phyloP scores from a whole-genome alignment of 495 filamentous ascomycete species.

The Tetracladium setigerum region DNA sequence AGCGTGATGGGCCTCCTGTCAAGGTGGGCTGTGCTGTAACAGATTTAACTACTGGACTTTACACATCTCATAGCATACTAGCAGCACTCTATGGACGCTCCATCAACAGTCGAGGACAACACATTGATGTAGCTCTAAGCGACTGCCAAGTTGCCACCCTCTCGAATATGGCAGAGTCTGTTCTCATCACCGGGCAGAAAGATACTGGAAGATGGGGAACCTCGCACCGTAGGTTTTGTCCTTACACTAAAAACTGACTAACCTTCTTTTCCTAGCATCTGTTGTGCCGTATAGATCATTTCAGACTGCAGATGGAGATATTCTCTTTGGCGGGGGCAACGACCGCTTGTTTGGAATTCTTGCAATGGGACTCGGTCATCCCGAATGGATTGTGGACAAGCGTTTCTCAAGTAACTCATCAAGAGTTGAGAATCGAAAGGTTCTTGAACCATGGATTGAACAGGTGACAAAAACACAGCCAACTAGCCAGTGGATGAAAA shows the following conservation, averaged over 20 bases:
- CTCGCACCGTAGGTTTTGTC: slow-evolving; percentile 59
- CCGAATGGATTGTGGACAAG: slow-evolving; percentile 69
- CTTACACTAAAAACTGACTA: not conserved
- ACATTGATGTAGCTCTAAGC: slow-evolving; percentile 81
- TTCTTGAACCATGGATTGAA: slow-evolving; percentile 71
- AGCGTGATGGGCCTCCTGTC: slow-evolving; percentile 79
- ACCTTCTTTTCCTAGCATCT: slow-evolving; percentile 38
- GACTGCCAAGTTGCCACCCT: slow-evolving; percentile 91
- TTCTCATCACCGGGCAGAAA: slow-evolving; percentile 74
- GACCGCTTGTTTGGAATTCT: slow-evolving; percentile 80
- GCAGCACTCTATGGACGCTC: slow-evolving; percentile 69
- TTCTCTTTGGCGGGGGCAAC: slow-evolving; percentile 88
- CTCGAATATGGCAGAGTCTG: slow-evolving; percentile 85
- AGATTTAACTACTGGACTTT: slow-evolving; percentile 86
- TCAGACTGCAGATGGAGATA: slow-evolving; percentile 78
- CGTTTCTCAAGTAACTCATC: slow-evolving; percentile 72
- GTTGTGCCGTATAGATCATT: slow-evolving; percentile 92
- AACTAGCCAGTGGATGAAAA: slow-evolving; percentile 79
- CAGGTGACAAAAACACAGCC: slow-evolving; percentile 63
- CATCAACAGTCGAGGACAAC: slow-evolving; percentile 67
- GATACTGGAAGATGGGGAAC: slow-evolving; percentile 90
- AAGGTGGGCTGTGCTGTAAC: slow-evolving; percentile 96
- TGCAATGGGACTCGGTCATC: slow-evolving; percentile 63
- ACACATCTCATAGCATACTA: slow-evolving; percentile 90
- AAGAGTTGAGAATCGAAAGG: slow-evolving; percentile 67